Evolutionary conservation across 768 basidiomycete genomes (phyloP).

Genomic region (Kwoniella dejecticola): DNA sequence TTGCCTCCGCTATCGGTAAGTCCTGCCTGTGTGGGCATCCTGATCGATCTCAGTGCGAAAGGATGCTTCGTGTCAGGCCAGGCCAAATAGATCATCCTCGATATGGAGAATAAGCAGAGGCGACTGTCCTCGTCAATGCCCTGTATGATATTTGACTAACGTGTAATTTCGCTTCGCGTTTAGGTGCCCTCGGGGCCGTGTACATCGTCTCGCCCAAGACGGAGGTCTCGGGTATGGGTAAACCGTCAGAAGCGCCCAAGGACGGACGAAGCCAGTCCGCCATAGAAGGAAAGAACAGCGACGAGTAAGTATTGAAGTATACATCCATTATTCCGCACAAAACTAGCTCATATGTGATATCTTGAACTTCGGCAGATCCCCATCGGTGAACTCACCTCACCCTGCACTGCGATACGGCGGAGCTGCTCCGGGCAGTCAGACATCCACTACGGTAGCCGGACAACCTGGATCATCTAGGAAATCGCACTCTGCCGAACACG

Average conservation of each 20-base stretch:
- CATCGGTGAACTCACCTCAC: conserved; percentile 29
- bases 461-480: conserved; percentile 31
- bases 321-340: not conserved
- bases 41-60: too few relatives aligned
- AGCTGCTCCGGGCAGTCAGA: conserved; percentile 29
- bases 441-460: conserved; percentile 45
- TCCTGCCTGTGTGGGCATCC: not conserved
- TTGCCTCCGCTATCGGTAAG: conserved; percentile 20
- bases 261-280: conserved; percentile 40
- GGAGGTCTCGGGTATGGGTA: conserved; percentile 41
- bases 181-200: conserved; percentile 47
- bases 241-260: conserved; percentile 15
- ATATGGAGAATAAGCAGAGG: too few relatives aligned
- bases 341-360: not conserved
- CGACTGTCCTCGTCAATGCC: too few relatives aligned
- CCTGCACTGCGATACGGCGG: conserved; percentile 45
- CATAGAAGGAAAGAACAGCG: conserved; percentile 37
- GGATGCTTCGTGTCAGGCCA: too few relatives aligned
- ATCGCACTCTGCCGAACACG: conserved; percentile 45
- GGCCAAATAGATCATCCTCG: too few relatives aligned
- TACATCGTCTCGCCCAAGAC: conserved; percentile 50
- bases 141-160: too few relatives aligned
- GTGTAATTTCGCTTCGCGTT: not conserved
- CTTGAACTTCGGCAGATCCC: conserved; percentile 1
- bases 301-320: conserved; percentile 29